Evolutionary conservation across 2,329 filamentous ascomycete species (phyloP), one percentile per base, ranked within the genome.

Genomic region (Exserohilum turcica): DNA sequence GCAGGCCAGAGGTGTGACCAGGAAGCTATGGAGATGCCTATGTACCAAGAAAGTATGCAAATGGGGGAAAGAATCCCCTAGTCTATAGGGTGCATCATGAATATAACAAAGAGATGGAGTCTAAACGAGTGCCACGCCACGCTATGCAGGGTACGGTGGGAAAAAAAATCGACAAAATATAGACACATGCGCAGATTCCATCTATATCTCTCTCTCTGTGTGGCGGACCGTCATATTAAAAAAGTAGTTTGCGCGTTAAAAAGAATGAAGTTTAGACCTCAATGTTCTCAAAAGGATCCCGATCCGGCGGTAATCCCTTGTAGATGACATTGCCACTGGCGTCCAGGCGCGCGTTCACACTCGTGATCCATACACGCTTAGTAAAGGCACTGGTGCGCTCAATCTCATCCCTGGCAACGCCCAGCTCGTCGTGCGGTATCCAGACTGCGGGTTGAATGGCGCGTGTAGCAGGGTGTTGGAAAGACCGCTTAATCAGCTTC

Each of bases 321-420:
- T 94, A 97, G 32, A 96, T 85, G 5, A 96, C 91, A 15, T 89
- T 85, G 27, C 86, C 85, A 73, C 91, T 92, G 50, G 86, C 89
- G 77, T 97, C 91, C 63, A 97, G 79, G 8, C 91, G 90, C 16
- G 93, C 92, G 53, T 92, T 92, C 72, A 95, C 89, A 73, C 97
- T 97, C 65, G 90, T 96, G 70, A 97, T 92, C 90, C 92, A 96
- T 46, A 97, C 89, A 60, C 82, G 80, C 35, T 77, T 81, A 54
- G 90, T 93, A 71, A 92, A 89, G 42, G 82, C 80, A 60, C 87
- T 83, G 6, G 92, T 96, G 31, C 90, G 82, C 67, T 82, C 82
- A 38, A 97, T 88, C 78, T 99, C 94, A 63, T 97, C 93, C 64
- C 96, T 91, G 61, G 90, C 92, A 52, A 99, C 84, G 5, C 94